phyloP scores from a whole-genome alignment of 1,139 yeast species.

The Taphrina populina region DNA sequence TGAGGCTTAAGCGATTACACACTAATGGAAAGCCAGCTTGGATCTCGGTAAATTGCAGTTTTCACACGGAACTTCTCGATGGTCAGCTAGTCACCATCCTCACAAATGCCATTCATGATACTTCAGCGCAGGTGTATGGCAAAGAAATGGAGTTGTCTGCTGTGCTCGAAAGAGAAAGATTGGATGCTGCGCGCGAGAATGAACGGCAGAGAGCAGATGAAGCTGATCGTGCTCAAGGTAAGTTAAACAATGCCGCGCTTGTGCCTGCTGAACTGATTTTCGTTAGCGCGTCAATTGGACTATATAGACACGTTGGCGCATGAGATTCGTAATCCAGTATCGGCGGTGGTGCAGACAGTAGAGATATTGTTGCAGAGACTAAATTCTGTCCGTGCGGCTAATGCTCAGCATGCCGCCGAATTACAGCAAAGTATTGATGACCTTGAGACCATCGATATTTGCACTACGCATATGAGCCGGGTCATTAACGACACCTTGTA shows the following conservation, averaged over 20 bases:
- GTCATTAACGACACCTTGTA: slow-evolving; percentile 17
- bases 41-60: slow-evolving; percentile 4
- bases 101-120: slow-evolving; percentile 6
- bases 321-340: slow-evolving; percentile 39
- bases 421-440: slow-evolving; percentile 3
- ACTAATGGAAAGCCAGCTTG: slow-evolving; percentile 13
- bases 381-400: not conserved
- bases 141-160: not conserved
- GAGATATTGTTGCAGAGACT: slow-evolving; percentile 23
- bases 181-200: slow-evolving; percentile 37
- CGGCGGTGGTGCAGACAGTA: slow-evolving; percentile 36
- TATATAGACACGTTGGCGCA: slow-evolving; percentile 39
- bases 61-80: not conserved
- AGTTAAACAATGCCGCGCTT: not conserved
- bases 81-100: slow-evolving; percentile 6
- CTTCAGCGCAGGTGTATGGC: slow-evolving; percentile 8
- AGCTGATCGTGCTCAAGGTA: slow-evolving; percentile 37
- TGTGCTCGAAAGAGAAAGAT: slow-evolving; percentile 36
- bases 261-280: not conserved
- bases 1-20: slow-evolving; percentile 2
- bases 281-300: slow-evolving; percentile 36
- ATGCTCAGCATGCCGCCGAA: not conserved
- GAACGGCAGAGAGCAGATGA: slow-evolving; percentile 39
- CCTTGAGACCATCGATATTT: slow-evolving; percentile 12
- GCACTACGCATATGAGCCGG: slow-evolving; percentile 19